Percentiles rank a stretch among this genome's conserved stretches.
These are phyloP conservation scores for Filobasidium uniguttulatum DNA, from an alignment of 1,284 basidiomycete genomes.

Conservation along the genomic window DNA sequence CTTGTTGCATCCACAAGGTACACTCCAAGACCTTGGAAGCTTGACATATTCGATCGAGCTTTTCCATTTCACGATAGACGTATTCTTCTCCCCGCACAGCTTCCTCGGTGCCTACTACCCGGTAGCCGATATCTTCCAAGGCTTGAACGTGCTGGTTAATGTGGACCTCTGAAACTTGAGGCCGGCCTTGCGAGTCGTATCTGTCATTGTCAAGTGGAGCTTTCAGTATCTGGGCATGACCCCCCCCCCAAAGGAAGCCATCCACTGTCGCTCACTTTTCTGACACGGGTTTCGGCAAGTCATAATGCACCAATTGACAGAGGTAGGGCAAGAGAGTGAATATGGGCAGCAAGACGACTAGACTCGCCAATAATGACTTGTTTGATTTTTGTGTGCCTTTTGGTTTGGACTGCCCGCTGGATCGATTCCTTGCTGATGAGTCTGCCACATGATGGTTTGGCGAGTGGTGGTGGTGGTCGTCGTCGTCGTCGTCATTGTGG, in stretches of 20 bases:
- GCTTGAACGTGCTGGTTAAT: constrained; percentile 29
- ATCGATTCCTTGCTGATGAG: no score
- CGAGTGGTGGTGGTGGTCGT: no score
- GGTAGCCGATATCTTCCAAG: constrained; percentile 68
- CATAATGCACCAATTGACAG: constrained; percentile 24
- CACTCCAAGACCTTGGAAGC: constrained; percentile 53
- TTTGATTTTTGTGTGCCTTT: no score
- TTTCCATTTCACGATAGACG: background rate
- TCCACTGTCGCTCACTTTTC: constrained; percentile 11
- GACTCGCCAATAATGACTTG: background rate
- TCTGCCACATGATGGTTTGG: no score
- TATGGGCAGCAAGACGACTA: constrained; percentile 19
- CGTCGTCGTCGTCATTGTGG: no score
- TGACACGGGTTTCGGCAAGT: constrained; percentile 21
- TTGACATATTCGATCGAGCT: constrained; percentile 49
- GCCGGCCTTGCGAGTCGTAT: no score
- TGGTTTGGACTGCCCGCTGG: no score
- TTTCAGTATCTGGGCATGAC: background rate
- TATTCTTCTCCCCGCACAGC: constrained; percentile 61
- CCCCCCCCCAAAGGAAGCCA: no score
- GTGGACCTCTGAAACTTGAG: constrained; percentile 22
- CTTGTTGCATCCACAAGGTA: constrained; percentile 74
- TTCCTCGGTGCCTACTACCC: constrained; percentile 81
- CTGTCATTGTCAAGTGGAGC: no score
- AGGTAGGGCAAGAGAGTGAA: constrained; percentile 23